These are phyloP conservation scores for Monosporascus sp. DNA, from an alignment of 2,329 filamentous ascomycete species.

Conservation along the genomic window DNA sequence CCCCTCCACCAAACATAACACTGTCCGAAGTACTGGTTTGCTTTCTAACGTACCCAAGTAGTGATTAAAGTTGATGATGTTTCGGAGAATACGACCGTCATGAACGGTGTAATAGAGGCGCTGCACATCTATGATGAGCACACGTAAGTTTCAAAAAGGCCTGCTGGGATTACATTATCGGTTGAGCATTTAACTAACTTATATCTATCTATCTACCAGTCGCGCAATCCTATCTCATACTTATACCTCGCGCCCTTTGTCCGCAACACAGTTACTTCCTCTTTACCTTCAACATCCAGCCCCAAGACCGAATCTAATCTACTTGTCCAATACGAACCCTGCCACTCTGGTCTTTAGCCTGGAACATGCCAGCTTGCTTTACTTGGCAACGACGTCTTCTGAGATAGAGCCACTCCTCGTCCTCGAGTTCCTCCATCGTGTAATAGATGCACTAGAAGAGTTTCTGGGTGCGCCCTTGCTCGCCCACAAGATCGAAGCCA, in stretches of 20 bases:
- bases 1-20: background rate
- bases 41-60: too few relatives aligned
- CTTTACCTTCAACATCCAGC: slow-evolving; percentile 78
- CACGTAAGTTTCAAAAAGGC: slow-evolving; percentile 53
- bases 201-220: slow-evolving; percentile 43
- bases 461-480: slow-evolving; percentile 86
- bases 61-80: slow-evolving; percentile 14
- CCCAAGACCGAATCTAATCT: slow-evolving; percentile 80
- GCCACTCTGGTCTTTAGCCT: slow-evolving; percentile 86
- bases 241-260: slow-evolving; percentile 76
- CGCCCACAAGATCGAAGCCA: slow-evolving; percentile 78
- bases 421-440: slow-evolving; percentile 89
- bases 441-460: slow-evolving; percentile 89
- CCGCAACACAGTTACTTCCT: slow-evolving; percentile 70
- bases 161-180: background rate
- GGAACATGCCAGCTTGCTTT: slow-evolving; percentile 78
- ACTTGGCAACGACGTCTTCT: slow-evolving; percentile 75
- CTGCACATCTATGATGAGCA: slow-evolving; percentile 96
- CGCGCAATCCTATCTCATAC: slow-evolving; percentile 81
- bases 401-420: slow-evolving; percentile 87
- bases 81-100: slow-evolving; percentile 39
- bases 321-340: slow-evolving; percentile 75
- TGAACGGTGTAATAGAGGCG: slow-evolving; percentile 87
- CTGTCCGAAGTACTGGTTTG: too few relatives aligned
- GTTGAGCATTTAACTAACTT: slow-evolving; percentile 16